These are phyloP conservation scores for Pythium rhizo-oryzae DNA, from an alignment of 352 stramenopile species.

Conservation along the genomic window DNA sequence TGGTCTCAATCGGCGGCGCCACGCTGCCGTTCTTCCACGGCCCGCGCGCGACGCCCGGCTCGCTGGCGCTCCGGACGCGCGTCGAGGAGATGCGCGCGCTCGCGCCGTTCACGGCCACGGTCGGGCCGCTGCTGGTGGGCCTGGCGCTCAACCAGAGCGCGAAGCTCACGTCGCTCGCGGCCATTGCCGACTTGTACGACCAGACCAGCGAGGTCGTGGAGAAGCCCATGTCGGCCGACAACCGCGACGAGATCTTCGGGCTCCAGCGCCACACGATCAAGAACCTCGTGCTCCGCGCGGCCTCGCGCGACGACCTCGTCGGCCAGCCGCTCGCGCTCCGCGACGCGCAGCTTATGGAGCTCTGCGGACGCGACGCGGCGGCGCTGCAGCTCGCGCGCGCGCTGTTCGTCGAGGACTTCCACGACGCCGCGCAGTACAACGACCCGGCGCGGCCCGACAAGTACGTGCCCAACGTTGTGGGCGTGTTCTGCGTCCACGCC, in stretches of 20 bases:
- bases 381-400: conserved; percentile 1
- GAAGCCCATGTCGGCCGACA: conserved; percentile 33
- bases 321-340: background rate
- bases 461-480: conserved; percentile 22
- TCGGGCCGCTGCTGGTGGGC: conserved; percentile 22
- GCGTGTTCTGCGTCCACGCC: conserved; percentile 16
- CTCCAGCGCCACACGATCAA: conserved; percentile 38
- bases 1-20: conserved; percentile 31
- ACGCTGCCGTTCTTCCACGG: conserved; percentile 22
- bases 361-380: conserved; percentile 1
- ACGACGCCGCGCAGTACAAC: conserved; percentile 15
- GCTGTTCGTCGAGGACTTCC: conserved; percentile 22
- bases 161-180: conserved; percentile 10
- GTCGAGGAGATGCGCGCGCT: conserved; percentile 31
- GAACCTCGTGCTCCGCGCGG: conserved; percentile 5
- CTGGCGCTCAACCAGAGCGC: conserved; percentile 25
- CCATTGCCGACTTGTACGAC: conserved; percentile 12
- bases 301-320: background rate
- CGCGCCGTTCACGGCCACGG: conserved; percentile 27
- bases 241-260: conserved; percentile 44
- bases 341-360: conserved; percentile 4
- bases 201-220: conserved; percentile 21
- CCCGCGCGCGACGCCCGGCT: conserved; percentile 5
- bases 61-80: conserved; percentile 37
- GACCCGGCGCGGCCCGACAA: conserved; percentile 15